phyloP scores from a whole-genome alignment of 108 stramenopile genomes.

The Parmales sp. region DNA sequence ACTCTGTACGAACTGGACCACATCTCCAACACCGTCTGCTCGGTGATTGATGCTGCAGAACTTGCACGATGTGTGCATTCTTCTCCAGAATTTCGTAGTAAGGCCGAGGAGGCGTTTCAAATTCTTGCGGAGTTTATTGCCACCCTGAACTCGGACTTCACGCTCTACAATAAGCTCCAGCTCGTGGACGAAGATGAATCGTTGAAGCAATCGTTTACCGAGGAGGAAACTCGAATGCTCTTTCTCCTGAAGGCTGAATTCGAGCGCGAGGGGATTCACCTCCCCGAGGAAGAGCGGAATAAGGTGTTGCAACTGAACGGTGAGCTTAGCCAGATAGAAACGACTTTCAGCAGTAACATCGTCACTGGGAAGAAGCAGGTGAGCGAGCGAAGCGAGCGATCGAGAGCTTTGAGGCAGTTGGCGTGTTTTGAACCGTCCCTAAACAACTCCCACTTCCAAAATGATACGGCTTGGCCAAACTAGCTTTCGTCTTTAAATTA shows the following conservation, averaged over 20 bases:
- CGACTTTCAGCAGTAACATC: conserved; percentile 53
- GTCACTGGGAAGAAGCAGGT: conserved; percentile 28
- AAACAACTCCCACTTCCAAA: no score
- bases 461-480: not conserved
- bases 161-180: conserved; percentile 34
- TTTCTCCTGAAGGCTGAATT: conserved; percentile 64
- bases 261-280: conserved; percentile 85
- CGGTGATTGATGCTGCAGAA: conserved; percentile 91
- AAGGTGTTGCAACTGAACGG: conserved; percentile 55
- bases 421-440: no score
- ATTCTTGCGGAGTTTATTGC: conserved; percentile 72
- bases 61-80: conserved; percentile 78
- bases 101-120: conserved; percentile 62
- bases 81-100: conserved; percentile 48
- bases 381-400: not conserved
- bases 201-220: conserved; percentile 26
- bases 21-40: conserved; percentile 76
- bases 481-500: not conserved
- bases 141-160: conserved; percentile 65
- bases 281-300: conserved; percentile 52
- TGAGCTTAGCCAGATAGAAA: conserved; percentile 57
- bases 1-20: conserved; percentile 64
- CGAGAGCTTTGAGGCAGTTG: not conserved
- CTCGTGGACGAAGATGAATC: conserved; percentile 9
- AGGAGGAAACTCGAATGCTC: conserved; percentile 67